Conservation (phyloP, 176 grass and related monocot species). For the Rhynchospora breviuscula region DNA sequence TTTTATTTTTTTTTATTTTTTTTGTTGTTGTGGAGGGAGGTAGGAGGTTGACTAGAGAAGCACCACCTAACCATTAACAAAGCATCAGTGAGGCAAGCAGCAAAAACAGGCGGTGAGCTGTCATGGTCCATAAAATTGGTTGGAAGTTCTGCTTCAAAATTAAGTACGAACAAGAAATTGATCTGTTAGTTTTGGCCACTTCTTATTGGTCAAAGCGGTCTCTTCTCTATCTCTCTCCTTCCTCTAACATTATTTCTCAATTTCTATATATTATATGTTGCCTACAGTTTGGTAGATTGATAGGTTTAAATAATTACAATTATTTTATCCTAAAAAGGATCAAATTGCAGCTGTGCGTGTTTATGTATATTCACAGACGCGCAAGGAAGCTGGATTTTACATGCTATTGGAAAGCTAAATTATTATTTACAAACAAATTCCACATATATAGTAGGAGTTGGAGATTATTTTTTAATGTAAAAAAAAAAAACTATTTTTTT, state of each 20-base stretch:
- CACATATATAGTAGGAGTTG: too few relatives aligned
- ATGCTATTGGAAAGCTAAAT: too few relatives aligned
- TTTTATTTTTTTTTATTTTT: background rate
- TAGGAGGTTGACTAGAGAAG: conserved; percentile 19
- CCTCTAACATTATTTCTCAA: background rate
- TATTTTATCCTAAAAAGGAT: background rate
- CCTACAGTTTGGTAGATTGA: background rate
- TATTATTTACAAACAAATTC: too few relatives aligned
- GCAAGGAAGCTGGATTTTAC: too few relatives aligned
- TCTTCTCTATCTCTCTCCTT: too few relatives aligned
- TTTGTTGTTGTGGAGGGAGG: background rate
- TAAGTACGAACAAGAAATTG: background rate
- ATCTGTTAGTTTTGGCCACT: background rate
- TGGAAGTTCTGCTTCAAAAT: background rate
- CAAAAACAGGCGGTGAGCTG: conserved; percentile 1
- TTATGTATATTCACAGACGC: too few relatives aligned
- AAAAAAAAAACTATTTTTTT: too few relatives aligned
- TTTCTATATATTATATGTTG: background rate
- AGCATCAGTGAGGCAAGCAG: background rate
- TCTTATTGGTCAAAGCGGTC: background rate
- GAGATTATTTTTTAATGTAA: too few relatives aligned
- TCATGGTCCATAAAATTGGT: conserved; percentile 7
- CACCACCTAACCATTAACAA: conserved; percentile 9
- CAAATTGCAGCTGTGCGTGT: too few relatives aligned
- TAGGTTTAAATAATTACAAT: background rate